Conservation (phyloP, 108 stramenopile species). For the Conticribra weissflogii region DNA sequence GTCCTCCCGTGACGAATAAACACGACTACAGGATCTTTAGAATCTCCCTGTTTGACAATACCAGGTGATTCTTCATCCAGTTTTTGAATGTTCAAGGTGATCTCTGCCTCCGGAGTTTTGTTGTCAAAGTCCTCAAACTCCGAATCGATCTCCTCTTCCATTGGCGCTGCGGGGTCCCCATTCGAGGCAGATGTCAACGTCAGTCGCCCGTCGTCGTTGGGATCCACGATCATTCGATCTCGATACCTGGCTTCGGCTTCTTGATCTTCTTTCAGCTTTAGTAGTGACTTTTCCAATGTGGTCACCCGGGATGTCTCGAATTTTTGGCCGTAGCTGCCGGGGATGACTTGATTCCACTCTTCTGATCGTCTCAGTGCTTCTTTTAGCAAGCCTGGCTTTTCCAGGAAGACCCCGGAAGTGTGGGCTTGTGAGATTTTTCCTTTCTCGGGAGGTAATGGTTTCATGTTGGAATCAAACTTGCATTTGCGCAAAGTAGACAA, state of each 20-base stretch:
- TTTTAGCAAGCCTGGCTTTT: conserved; percentile 64
- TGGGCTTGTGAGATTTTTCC: conserved; percentile 53
- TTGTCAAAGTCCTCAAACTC: conserved; percentile 52
- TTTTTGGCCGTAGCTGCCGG: conserved; percentile 39
- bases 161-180: conserved; percentile 11
- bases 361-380: conserved; percentile 54
- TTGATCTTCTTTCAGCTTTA: conserved; percentile 42
- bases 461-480: conserved; percentile 64
- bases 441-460: conserved; percentile 47
- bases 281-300: conserved; percentile 41
- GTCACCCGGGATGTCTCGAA: conserved; percentile 21
- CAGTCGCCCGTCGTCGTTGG: conserved; percentile 40
- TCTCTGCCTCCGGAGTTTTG: conserved; percentile 18
- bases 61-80: conserved; percentile 30
- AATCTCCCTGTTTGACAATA: conserved; percentile 32
- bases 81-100: conserved; percentile 38
- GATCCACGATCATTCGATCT: conserved; percentile 15
- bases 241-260: neutral
- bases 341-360: conserved; percentile 30
- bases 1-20: conserved; percentile 80
- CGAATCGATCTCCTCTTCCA: conserved; percentile 25
- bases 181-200: conserved; percentile 27
- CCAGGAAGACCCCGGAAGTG: conserved; percentile 56
- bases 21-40: conserved; percentile 63
- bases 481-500: neutral